Evolutionary conservation across 2,329 filamentous ascomycete species (phyloP).

Genomic region (Drechmeria coniospora): DNA sequence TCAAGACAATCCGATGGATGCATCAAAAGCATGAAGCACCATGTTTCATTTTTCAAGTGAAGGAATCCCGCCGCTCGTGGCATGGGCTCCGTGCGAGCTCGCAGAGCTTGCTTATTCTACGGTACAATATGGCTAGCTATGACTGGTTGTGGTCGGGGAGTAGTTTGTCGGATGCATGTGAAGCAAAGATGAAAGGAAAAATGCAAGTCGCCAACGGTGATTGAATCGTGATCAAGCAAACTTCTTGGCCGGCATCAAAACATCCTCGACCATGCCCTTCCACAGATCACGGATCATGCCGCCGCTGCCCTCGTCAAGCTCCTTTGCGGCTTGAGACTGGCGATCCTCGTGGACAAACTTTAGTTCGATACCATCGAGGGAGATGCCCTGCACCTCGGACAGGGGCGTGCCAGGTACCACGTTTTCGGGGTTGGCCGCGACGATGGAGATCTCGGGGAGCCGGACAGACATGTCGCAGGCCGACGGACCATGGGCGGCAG

Average conservation of each 20-base stretch:
- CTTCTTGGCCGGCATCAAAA: constrained; percentile 14
- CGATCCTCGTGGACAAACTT: constrained; percentile 32
- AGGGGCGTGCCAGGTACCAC: constrained; percentile 35
- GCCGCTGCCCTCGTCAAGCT: constrained; percentile 14
- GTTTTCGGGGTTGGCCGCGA: constrained; percentile 39
- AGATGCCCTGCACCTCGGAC: constrained; percentile 42
- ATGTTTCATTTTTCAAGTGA: too few species aligned
- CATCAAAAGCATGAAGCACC: too few species aligned
- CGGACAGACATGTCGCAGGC: constrained; percentile 24
- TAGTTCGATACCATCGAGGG: constrained; percentile 39
- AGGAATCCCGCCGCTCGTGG: too few species aligned
- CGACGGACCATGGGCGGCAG: constrained; percentile 26
- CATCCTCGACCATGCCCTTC: constrained; percentile 40
- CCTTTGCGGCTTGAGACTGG: constrained; percentile 8
- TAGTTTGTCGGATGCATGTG: neutral
- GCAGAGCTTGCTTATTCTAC: too few species aligned
- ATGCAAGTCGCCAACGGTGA: neutral
- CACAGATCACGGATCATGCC: constrained; percentile 40
- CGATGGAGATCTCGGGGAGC: constrained; percentile 33
- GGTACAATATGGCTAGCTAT: too few species aligned
- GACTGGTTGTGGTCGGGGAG: neutral
- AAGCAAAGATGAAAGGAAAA: constrained; percentile 2
- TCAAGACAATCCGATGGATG: too few species aligned
- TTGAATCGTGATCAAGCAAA: constrained; percentile 1
- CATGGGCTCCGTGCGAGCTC: too few species aligned